Evolutionary conservation across 495 filamentous ascomycete species (phyloP).

Genomic region (Wilcoxina mikolae): DNA sequence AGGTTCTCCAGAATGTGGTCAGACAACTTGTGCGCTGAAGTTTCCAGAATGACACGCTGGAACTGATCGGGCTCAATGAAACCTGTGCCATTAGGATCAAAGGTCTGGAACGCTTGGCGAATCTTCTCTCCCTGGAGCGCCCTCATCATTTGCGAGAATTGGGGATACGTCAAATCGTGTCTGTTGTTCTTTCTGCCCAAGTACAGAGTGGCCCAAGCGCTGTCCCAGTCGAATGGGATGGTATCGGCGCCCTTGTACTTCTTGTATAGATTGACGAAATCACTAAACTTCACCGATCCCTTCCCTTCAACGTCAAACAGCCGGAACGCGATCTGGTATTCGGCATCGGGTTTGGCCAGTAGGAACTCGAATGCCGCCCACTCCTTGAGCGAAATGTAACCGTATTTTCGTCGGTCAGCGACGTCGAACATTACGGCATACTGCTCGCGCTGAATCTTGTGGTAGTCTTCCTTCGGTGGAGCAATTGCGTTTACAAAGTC

Average conservation of each 20-base stretch:
- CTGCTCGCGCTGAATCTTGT: conserved; percentile 92
- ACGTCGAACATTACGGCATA: conserved; percentile 85
- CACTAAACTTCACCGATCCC: conserved; percentile 72
- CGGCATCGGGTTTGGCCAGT: conserved; percentile 83
- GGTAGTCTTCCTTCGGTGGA: conserved; percentile 76
- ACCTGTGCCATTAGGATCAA: conserved; percentile 90
- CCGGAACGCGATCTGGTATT: conserved; percentile 97
- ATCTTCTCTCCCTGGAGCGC: conserved; percentile 91
- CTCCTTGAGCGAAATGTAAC: conserved; percentile 63
- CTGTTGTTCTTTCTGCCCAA: conserved; percentile 68
- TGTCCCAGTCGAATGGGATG: conserved; percentile 93
- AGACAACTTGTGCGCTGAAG: conserved; percentile 88
- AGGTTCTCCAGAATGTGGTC: conserved; percentile 92
- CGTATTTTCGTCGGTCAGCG: conserved; percentile 59
- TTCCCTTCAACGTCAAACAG: conserved; percentile 76
- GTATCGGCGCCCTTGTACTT: conserved; percentile 62
- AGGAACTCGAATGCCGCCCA: conserved; percentile 91
- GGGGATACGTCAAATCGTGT: conserved; percentile 84
- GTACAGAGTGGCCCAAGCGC: conserved; percentile 92
- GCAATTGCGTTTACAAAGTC: conserved; percentile 86
- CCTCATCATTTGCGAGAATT: conserved; percentile 96
- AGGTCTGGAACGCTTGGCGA: conserved; percentile 79
- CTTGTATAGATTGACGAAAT: conserved; percentile 67
- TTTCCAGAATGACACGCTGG: conserved; percentile 86
- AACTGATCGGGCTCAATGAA: conserved; percentile 94